These are phyloP conservation scores for Rubus idaeus DNA, from an alignment of 306 rosid species.

Conservation along the genomic window DNA sequence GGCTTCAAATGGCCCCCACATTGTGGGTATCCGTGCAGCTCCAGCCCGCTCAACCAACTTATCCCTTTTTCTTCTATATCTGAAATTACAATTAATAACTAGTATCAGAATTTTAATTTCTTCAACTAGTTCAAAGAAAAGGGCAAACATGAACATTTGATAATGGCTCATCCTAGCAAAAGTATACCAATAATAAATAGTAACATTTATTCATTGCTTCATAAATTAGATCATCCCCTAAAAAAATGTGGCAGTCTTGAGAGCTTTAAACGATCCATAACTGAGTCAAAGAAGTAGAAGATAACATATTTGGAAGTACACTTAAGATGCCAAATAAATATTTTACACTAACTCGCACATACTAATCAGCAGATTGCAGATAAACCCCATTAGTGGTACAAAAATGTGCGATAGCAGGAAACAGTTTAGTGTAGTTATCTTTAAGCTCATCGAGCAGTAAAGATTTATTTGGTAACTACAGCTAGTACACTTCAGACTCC, in stretches of 20 bases:
- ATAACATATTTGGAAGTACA: not conserved
- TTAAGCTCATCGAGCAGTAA: not conserved
- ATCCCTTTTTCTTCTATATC: slow-evolving; percentile 93
- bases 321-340: not conserved
- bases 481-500: not conserved
- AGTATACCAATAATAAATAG: slow-evolving; percentile 2
- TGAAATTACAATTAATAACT: slow-evolving; percentile 33
- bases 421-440: not conserved
- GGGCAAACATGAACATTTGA: not conserved
- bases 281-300: not conserved
- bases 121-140: not conserved
- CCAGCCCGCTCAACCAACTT: slow-evolving; percentile 56
- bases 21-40: slow-evolving; percentile 88
- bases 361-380: not conserved
- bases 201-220: slow-evolving; percentile 4
- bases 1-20: slow-evolving; percentile 91
- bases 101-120: not conserved
- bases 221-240: not conserved
- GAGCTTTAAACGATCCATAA: not conserved
- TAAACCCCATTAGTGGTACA: not conserved
- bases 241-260: not conserved
- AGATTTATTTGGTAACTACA: not conserved
- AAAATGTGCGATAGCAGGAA: not conserved
- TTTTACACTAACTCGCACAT: not conserved
- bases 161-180: not conserved